phyloP scores from a whole-genome alignment of 129 eudicot genomes.

The Tagetes erecta region DNA sequence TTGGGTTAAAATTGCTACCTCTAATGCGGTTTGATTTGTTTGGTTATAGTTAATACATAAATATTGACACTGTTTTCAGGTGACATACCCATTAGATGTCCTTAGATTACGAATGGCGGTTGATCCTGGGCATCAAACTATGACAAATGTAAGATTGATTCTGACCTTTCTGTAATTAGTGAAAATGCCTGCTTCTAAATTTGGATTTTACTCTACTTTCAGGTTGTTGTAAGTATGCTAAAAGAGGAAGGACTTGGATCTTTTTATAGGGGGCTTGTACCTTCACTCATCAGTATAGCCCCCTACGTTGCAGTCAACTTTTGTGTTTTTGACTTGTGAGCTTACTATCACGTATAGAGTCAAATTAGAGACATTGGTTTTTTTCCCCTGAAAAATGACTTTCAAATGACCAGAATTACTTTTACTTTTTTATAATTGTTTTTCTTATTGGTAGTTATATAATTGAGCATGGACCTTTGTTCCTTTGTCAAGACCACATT shows the following conservation, averaged over 20 bases:
- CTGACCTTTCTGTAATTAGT: neutral
- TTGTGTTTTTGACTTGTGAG: constrained; percentile 98
- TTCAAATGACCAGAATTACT: neutral
- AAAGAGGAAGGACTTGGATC: constrained; percentile 89
- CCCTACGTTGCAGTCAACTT: constrained; percentile 98
- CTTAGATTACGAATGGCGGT: constrained; percentile 92
- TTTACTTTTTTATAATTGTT: neutral
- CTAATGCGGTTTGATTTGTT: neutral
- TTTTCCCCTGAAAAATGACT: neutral
- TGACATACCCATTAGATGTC: constrained; percentile 93
- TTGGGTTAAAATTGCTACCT: neutral
- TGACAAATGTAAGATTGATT: constrained; percentile 57
- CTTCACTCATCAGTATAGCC: constrained; percentile 93
- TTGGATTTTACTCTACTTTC: constrained; percentile 23
- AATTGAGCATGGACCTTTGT: neutral
- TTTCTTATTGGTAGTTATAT: neutral
- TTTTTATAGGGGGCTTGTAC: constrained; percentile 89
- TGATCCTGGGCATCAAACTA: constrained; percentile 88
- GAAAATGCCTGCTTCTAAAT: constrained; percentile 5
- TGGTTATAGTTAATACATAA: constrained; percentile 3
- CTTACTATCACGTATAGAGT: constrained; percentile 20
- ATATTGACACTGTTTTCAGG: constrained; percentile 49
- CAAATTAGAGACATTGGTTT: constrained; percentile 6
- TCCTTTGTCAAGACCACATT: neutral
- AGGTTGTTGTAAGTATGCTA: constrained; percentile 85